Base-by-base conservation (phyloP, 202 grass and related monocot genomes). In the Zizania palustris region DNA sequence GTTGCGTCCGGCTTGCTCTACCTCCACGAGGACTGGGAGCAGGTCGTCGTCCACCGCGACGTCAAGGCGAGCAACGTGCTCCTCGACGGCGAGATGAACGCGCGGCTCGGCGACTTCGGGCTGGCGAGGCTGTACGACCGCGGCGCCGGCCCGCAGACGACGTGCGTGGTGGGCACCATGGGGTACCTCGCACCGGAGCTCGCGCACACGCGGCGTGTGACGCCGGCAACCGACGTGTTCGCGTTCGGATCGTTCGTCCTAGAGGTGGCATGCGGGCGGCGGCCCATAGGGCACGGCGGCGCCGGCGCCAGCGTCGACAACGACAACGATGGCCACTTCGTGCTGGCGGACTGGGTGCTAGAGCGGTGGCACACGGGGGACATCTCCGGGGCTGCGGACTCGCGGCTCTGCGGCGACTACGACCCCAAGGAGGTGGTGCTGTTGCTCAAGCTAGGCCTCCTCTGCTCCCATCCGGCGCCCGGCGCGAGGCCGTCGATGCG, bases 61-160 rank as follows among this genome's bases (percentile, higher is more conserved):
- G 76, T 96, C 75, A 96, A 96, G 62, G 89, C 89, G 13, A 92
- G 86, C 76, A 92, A 92, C 22, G 86, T 88, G 53, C 70, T 88
- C 55, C 89, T 88, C 45, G 84, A 87, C 65, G 44, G 35, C 49
- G 79, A 89, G 11, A 77, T 87, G 68, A 90, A 76, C 38, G 83
- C 74, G 11, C 81, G 81, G 37, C 63, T 93, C 22, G 81, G 80
- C 40, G 86, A 93, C 78, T 87, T 93, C 48, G 86, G 90, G 36
- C 83, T 93, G 3, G 83, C 90, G 7, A 74, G 76, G 33, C 82
- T 92, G 35, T 92, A 84, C 80, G 84, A 93, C 13, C 86, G 82
- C 15, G 80, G 77, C 54, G 60, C 38, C 14, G 81, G 80, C 50
- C 72, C 87, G 41, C 90, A 87, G 45, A 93, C 68, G 41, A 93